phyloP scores from a whole-genome alignment of 164 flowering plant species.

The Stephania cephalantha region DNA sequence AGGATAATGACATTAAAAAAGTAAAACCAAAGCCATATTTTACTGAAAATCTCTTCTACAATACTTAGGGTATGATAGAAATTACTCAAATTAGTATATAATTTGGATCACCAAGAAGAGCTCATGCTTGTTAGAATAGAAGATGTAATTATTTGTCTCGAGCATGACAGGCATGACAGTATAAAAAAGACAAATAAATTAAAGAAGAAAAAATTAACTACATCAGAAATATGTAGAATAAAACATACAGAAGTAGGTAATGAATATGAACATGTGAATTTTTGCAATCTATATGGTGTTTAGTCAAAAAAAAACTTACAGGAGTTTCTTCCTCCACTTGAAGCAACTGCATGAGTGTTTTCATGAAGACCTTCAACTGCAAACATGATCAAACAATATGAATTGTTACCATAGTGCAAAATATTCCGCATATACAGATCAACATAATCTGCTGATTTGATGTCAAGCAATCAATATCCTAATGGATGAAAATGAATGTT shows the following conservation, averaged over 20 bases:
- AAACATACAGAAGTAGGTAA: too few species aligned
- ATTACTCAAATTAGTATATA: constrained; percentile 24
- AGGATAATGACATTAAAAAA: too few species aligned
- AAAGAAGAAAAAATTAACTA: neutral
- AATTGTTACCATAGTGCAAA: neutral
- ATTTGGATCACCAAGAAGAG: constrained; percentile 28
- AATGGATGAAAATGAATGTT: too few species aligned
- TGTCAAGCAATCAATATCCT: too few species aligned
- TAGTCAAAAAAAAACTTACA: too few species aligned
- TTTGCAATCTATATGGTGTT: too few species aligned
- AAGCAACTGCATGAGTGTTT: constrained; percentile 82
- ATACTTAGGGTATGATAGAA: too few species aligned
- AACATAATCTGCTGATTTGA: neutral
- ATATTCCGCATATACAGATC: neutral
- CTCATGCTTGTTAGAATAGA: constrained; percentile 28
- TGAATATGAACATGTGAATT: too few species aligned
- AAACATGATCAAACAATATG: constrained; percentile 10
- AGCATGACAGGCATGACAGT: too few species aligned
- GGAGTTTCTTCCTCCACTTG: constrained; percentile 71
- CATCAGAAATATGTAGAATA: neutral
- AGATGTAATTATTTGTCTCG: neutral
- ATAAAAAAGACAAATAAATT: neutral
- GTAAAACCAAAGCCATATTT: too few species aligned
- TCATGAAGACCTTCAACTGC: constrained; percentile 80
- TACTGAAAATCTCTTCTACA: too few species aligned